Base-by-base conservation (phyloP, 169 alveolate species). In the Cryptosporidium muris region DNA sequence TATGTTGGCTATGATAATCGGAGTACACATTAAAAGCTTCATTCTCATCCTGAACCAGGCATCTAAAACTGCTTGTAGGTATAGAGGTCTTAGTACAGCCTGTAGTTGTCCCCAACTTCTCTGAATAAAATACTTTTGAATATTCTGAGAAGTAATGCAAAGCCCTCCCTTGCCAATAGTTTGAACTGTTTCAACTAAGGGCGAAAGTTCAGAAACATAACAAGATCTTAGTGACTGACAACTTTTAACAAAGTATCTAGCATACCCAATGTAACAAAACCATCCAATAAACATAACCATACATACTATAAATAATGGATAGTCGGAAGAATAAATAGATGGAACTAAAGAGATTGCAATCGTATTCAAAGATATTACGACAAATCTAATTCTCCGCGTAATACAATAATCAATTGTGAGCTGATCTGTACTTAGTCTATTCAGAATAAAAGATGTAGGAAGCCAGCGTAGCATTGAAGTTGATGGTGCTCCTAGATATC, bases 21-120 rank as follows among this genome's bases (percentile, higher is more conserved):
- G 85, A 42, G 60, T 36, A 3, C 74, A 58, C 5, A 74, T 4
- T 45, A 74, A 47, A 9, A 74, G 45, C 36, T 74, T 74, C 14
- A 74, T 58, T 9, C 85, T 74, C 85, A 74, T 74, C 62, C 60
- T 74, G 36, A 74, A 74, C 85, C 85, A 74, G 11, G 85, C 36
- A 43, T 74, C 85, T 38, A 74, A 14, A 14, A 60, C 38, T 14
- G 60, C 60, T 43, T 60, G 85, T 36, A 38, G 74, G 51, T 58
- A 74, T 45, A 25, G 12, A 8, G 85, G 85, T 45, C 60, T 74
- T 58, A 74, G 16, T 7, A 58, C 74, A 9, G 85, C 54, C 51
- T 74, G 36, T 14, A 74, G 54, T 25, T 51, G 25, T 25, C 36
- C 8, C 4, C 54, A 34, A 16, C 74, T 60, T 7, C 62, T 54